Evolutionary conservation across 2,329 filamentous ascomycete genomes (phyloP).

Genomic region (Lasiodiplodia sp.): DNA sequence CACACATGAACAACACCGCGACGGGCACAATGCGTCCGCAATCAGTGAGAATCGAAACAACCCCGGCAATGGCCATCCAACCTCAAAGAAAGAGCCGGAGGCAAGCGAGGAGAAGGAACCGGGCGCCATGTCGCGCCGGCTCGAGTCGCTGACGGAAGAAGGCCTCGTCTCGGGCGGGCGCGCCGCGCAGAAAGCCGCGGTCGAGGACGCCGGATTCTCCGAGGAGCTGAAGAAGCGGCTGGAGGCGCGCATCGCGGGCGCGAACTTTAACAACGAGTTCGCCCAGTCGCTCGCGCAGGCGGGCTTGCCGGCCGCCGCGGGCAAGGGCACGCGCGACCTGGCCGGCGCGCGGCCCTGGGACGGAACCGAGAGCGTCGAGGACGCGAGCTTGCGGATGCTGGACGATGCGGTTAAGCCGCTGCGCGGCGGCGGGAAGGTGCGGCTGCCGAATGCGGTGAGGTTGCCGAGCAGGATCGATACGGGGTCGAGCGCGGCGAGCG

Average conservation of each 20-base stretch:
- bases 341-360: conserved; percentile 77
- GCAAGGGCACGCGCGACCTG: conserved; percentile 71
- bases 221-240: conserved; percentile 65
- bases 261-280: conserved; percentile 62
- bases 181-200: conserved; percentile 61
- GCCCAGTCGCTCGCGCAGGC: conserved; percentile 61
- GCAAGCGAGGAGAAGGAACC: conserved; percentile 40
- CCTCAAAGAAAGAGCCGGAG: background rate
- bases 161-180: conserved; percentile 62
- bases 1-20: conserved; percentile 30
- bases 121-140: conserved; percentile 65
- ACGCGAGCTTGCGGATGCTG: conserved; percentile 82
- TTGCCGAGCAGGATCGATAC: conserved; percentile 51
- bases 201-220: conserved; percentile 69
- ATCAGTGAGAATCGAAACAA: background rate
- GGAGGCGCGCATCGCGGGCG: conserved; percentile 64
- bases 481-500: conserved; percentile 46
- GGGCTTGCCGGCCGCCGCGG: conserved; percentile 66
- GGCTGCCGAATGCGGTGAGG: conserved; percentile 34
- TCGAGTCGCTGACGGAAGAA: conserved; percentile 68
- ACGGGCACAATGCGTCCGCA: conserved; percentile 34
- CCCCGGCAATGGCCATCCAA: too few relatives aligned
- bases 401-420: conserved; percentile 64
- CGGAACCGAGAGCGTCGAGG: conserved; percentile 75
- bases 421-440: conserved; percentile 22